These are phyloP conservation scores for Penicillium chermesinum DNA, from an alignment of 495 filamentous ascomycete species.

Conservation along the genomic window DNA sequence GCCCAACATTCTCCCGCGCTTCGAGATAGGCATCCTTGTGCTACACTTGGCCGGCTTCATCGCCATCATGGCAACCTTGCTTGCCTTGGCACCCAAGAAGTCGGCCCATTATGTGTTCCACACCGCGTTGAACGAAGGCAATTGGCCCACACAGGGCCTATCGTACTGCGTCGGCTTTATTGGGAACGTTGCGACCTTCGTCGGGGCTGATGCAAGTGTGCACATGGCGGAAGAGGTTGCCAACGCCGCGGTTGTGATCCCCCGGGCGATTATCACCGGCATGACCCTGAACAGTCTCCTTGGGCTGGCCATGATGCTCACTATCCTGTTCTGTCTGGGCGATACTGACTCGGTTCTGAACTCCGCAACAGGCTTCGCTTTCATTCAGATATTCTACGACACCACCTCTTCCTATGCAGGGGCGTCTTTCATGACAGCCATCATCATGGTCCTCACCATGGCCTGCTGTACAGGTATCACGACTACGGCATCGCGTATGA, in stretches of 20 bases:
- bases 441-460: constrained; percentile 34
- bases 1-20: constrained; percentile 35
- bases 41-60: constrained; percentile 46
- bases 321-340: constrained; percentile 41
- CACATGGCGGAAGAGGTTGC: constrained; percentile 45
- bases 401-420: constrained; percentile 13
- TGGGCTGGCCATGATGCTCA: constrained; percentile 38
- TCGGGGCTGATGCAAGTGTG: constrained; percentile 32
- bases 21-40: constrained; percentile 40
- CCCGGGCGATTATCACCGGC: constrained; percentile 38
- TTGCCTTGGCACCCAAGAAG: constrained; percentile 23
- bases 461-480: constrained; percentile 32
- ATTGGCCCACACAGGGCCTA: constrained; percentile 39
- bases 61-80: constrained; percentile 36
- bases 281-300: constrained; percentile 42
- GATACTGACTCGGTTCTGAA: constrained; percentile 32
- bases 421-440: constrained; percentile 23
- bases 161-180: constrained; percentile 41
- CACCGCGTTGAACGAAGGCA: constrained; percentile 41
- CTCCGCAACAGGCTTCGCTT: constrained; percentile 39
- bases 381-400: constrained; percentile 42
- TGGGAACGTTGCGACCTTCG: constrained; percentile 35
- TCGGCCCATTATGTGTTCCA: constrained; percentile 33
- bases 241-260: constrained; percentile 37
- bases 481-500: constrained; percentile 46